Base-by-base conservation (phyloP, 768 basidiomycete genomes). In the Leucosporidium creatinivorum region DNA sequence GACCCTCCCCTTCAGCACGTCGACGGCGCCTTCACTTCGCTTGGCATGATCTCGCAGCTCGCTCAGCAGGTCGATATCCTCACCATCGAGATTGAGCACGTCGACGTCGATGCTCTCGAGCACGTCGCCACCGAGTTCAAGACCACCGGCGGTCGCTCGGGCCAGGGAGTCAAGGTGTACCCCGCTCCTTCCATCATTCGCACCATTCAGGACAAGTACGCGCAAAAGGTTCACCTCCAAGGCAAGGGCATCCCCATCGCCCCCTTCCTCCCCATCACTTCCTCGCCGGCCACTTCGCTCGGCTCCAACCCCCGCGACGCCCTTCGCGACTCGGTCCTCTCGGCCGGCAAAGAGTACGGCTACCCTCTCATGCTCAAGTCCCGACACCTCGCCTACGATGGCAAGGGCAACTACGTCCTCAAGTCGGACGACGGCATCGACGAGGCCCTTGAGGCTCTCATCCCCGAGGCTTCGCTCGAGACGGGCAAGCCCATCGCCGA, bases 11-110 rank as follows among this genome's bases (percentile, higher is more conserved):
- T 82, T 76, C 36, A 48, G 2, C 94, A 98, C 75, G 80, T 93
- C 74, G 89, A 97, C 73, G 94, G 94, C 57, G 87, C 91, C 7
- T 98, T 96, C 79, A 80, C 87, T 30, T 87, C 93, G 75, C 83
- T 88, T 0, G 79, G 78, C 18, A 87, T 88, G 75, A 94, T 99
- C 73, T 82, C 81, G 52, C 83, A 89, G 69, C 84, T 99, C 48
- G 91, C 93, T 0, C 69, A 77, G 18, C 85, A 86, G 76, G 93
- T 89, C 36, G 89, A 97, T 74, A 80, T 98, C 44, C 81, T 98
- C 58, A 98, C 94, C 0, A 86, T 94, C 61, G 94, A 99, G 81
- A 98, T 97, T 44, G 94, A 99, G 79, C 96, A 99, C 75, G 91
- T 99, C 68, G 85, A 94, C 69, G 89, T 83, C 17, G 80, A 80